phyloP scores from a whole-genome alignment of 306 rosid species.

The Medicago arabica region DNA sequence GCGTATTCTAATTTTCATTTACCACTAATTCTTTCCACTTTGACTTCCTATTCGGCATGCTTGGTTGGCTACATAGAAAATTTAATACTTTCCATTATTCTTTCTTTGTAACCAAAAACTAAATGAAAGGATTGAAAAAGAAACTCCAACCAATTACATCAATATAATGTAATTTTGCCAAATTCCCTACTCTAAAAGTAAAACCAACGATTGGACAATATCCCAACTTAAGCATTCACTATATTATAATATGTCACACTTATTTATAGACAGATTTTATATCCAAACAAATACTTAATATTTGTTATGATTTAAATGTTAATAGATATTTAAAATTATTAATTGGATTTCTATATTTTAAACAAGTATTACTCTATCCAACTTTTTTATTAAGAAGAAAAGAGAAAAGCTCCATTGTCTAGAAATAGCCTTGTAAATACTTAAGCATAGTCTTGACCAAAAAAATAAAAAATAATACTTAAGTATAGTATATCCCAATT shows the following conservation, averaged over 20 bases:
- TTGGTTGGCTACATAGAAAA: background rate
- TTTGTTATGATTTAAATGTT: too few species aligned
- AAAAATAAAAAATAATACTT: too few species aligned
- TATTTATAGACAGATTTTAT: too few species aligned
- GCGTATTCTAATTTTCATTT: background rate
- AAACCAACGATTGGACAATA: background rate
- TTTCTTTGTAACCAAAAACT: background rate
- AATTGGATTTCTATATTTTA: too few species aligned
- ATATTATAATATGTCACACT: too few species aligned
- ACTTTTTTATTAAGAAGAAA: too few species aligned
- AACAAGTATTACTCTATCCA: too few species aligned
- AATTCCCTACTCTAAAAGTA: background rate
- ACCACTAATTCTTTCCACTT: background rate
- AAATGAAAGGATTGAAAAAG: background rate
- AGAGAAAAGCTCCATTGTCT: too few species aligned
- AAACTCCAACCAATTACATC: background rate
- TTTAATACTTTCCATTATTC: background rate
- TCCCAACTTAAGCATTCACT: background rate
- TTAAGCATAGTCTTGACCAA: too few species aligned
- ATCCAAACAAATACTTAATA: background rate
- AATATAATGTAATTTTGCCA: background rate
- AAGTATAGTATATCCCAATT: too few species aligned
- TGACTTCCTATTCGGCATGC: constrained; percentile 2
- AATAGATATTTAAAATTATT: too few species aligned
- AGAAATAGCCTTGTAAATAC: too few species aligned